These are phyloP conservation scores for Colletotrichum aenigma DNA, from an alignment of 2,329 filamentous ascomycete genomes.

Conservation along the genomic window DNA sequence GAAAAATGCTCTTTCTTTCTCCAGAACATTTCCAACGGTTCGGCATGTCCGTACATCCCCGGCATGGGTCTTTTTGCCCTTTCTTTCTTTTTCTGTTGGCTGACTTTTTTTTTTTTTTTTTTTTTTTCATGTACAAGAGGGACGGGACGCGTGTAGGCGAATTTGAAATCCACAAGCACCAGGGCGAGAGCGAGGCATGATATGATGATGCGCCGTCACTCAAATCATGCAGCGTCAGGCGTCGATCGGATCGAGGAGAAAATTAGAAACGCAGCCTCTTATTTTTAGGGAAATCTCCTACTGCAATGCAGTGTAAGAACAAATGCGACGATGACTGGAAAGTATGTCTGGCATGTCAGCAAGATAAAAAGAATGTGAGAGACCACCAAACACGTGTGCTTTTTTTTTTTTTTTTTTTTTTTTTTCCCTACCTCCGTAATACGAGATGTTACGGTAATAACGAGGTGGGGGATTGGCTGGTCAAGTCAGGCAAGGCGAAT, in stretches of 20 bases:
- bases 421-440: not conserved
- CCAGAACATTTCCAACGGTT: not conserved
- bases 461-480: not conserved
- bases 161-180: not conserved
- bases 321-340: not conserved
- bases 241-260: not conserved
- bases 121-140: not conserved
- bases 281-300: not conserved
- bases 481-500: not conserved
- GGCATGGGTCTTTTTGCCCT: not conserved
- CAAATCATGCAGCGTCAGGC: not conserved
- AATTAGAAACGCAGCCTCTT: not conserved
- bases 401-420: not conserved
- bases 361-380: not conserved
- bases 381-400: not conserved
- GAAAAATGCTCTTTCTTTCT: not conserved
- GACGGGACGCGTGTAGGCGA: not conserved
- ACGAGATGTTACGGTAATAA: conserved; percentile 1
- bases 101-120: not conserved
- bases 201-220: not conserved
- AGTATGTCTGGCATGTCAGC: not conserved
- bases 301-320: not conserved
- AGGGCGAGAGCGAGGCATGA: not conserved
- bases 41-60: not conserved
- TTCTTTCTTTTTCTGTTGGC: not conserved